Percentiles rank a stretch among this genome's conserved stretches.
Evolutionary conservation across 2,329 filamentous ascomycete genomes (phyloP).

Genomic region (Stagonosporopsis cucurbitacearum): DNA sequence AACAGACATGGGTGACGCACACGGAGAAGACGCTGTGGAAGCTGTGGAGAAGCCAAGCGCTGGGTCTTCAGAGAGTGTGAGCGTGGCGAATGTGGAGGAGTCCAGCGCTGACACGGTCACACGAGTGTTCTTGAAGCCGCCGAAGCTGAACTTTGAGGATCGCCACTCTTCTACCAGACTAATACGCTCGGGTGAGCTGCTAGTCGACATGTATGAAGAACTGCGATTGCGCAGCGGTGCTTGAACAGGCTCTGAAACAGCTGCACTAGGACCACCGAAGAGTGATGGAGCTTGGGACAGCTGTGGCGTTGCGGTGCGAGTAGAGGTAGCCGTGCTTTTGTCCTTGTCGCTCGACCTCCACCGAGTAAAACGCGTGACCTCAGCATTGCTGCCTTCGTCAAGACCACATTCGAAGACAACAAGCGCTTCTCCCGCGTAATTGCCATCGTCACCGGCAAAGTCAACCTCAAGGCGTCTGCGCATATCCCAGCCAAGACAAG

Average conservation of each 20-base stretch:
- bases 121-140: constrained; percentile 63
- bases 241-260: constrained; percentile 29
- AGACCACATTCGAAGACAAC: constrained; percentile 76
- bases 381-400: constrained; percentile 62
- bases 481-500: constrained; percentile 93
- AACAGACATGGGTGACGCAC: constrained; percentile 60
- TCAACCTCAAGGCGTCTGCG: constrained; percentile 83
- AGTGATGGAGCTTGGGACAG: constrained; percentile 49
- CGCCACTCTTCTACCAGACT: constrained; percentile 68
- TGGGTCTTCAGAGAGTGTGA: constrained; percentile 80
- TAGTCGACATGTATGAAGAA: constrained; percentile 44
- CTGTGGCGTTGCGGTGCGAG: constrained; percentile 25
- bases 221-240: constrained; percentile 33
- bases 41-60: constrained; percentile 65
- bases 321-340: constrained; percentile 28
- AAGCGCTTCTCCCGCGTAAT: constrained; percentile 76
- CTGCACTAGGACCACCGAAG: constrained; percentile 56
- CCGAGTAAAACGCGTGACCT: constrained; percentile 65
- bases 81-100: constrained; percentile 71
- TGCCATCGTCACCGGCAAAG: constrained; percentile 81
- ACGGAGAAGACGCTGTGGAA: constrained; percentile 61
- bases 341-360: constrained; percentile 52
- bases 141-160: constrained; percentile 66
- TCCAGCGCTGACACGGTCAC: constrained; percentile 78
- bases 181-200: constrained; percentile 47